Base-by-base conservation (phyloP, 2,329 filamentous ascomycete species). In the Rhynchosporium agropyri region DNA sequence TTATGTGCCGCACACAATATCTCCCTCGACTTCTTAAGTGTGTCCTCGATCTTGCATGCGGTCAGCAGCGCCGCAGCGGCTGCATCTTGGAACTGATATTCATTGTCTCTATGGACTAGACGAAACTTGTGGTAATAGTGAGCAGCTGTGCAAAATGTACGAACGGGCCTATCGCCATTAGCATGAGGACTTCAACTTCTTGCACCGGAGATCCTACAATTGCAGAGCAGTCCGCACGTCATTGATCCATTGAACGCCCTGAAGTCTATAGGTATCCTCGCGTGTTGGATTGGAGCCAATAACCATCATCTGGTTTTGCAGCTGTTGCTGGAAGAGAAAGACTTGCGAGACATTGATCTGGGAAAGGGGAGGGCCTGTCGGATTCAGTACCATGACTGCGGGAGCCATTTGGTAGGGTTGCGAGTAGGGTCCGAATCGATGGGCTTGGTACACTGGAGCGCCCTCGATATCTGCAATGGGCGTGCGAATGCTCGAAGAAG, bases 41-140 rank as follows among this genome's bases (percentile, higher is more conserved):
- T 99, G 76, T 99, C 95, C 77, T 99, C 95, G 51, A 96, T 92
- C 79, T 99, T 99, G 81, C 94, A 98, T 2, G 93, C 93, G 2
- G 93, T 90, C 73, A 98, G 94, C 8, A 99, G 80, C 29, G 92
- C 89, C 0, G 95, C 92, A 6, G 95, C 85, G 0, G 94, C 92
- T 1, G 92, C 93, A 74, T 98, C 94, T 76, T 91, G 77, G 67
- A 88, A 92, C 75, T 90, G 90, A 76, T 96, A 97, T 72, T 96
- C 92, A 68, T 81, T 86, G 69, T 93, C 91, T n/a, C 88, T 84
- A 72, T 96, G 92, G 51, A 89, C 85, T 58, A 98, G 83, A 38
- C 94, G 88, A 75, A 97, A 97, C 70, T 92, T 92, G 80, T 98
- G 94, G 74, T 93, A 99, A 75, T 97, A 97, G 15, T 90, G 88